phyloP scores from a whole-genome alignment of 176 grass and related monocot species.

The Juncus inflexus region DNA sequence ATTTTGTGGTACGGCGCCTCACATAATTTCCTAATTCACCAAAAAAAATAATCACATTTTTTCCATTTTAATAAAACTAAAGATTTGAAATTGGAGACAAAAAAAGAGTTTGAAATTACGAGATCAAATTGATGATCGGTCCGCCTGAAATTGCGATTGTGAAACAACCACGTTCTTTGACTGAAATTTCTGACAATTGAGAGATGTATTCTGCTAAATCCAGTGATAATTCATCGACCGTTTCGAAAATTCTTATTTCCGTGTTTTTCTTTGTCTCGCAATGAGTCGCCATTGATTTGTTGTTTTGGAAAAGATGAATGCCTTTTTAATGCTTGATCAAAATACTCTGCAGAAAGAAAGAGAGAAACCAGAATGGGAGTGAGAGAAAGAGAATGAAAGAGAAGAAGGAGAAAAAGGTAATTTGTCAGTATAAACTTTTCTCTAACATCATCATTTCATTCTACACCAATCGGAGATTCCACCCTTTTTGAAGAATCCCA shows the following conservation, averaged over 20 bases:
- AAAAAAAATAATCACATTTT: slow-evolving; percentile 9
- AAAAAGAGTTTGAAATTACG: neutral
- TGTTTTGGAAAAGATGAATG: slow-evolving; percentile 19
- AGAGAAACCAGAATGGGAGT: slow-evolving; percentile 25
- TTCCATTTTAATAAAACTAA: neutral
- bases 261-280: slow-evolving; percentile 53
- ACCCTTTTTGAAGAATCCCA: slow-evolving; percentile 36
- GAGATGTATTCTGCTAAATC: slow-evolving; percentile 90
- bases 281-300: slow-evolving; percentile 45
- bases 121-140: slow-evolving; percentile 56
- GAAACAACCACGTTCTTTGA: slow-evolving; percentile 95
- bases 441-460: slow-evolving; percentile 51
- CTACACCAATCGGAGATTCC: slow-evolving; percentile 69
- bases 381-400: slow-evolving; percentile 18
- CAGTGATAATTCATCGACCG: slow-evolving; percentile 64
- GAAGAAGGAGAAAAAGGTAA: slow-evolving; percentile 27
- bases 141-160: slow-evolving; percentile 80
- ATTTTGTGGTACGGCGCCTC: slow-evolving; percentile 88
- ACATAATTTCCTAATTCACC: slow-evolving; percentile 71
- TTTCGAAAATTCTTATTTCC: slow-evolving; percentile 84
- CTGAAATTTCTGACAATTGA: slow-evolving; percentile 84
- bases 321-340: slow-evolving; percentile 29
- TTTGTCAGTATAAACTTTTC: slow-evolving; percentile 36
- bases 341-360: slow-evolving; percentile 36
- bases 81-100: neutral